phyloP scores from a whole-genome alignment of 345 rosid genomes.

The Ceriops decandra region DNA sequence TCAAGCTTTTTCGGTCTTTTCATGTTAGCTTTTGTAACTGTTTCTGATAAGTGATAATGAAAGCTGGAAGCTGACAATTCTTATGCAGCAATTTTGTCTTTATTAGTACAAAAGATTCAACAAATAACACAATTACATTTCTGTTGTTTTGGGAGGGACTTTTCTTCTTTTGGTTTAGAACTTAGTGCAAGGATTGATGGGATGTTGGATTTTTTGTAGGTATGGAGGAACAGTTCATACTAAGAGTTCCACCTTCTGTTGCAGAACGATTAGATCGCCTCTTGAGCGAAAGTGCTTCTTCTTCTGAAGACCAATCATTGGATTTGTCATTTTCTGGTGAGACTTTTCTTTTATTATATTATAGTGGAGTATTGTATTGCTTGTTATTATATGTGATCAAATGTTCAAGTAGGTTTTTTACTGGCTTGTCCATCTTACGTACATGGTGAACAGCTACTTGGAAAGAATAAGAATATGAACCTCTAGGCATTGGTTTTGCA shows the following conservation, averaged over 20 bases:
- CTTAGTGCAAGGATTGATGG: neutral
- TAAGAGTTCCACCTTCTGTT: constrained; percentile 87
- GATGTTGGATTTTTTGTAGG: constrained; percentile 10
- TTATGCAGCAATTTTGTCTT: neutral
- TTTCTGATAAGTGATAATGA: too few species aligned
- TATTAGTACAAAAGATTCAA: neutral
- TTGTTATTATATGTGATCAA: neutral
- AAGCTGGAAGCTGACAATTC: too few species aligned
- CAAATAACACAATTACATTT: neutral
- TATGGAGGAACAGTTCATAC: constrained; percentile 95
- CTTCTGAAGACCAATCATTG: constrained; percentile 67
- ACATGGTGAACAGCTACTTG: too few species aligned
- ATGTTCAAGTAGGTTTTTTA: too few species aligned
- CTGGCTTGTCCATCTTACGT: too few species aligned
- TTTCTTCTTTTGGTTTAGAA: neutral
- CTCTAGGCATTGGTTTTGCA: too few species aligned
- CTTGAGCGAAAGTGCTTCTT: constrained; percentile 60
- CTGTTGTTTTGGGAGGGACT: neutral
- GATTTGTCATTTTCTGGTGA: constrained; percentile 84
- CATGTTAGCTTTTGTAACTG: too few species aligned
- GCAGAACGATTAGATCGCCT: constrained; percentile 75
- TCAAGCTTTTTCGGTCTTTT: too few species aligned
- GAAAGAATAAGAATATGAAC: too few species aligned
- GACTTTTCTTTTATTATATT: neutral
- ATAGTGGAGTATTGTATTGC: neutral